Evolutionary conservation across 805 yeast genomes (phyloP), one percentile per base, ranked within the genome.

Genomic region (Ogataea parapolymorpha): DNA sequence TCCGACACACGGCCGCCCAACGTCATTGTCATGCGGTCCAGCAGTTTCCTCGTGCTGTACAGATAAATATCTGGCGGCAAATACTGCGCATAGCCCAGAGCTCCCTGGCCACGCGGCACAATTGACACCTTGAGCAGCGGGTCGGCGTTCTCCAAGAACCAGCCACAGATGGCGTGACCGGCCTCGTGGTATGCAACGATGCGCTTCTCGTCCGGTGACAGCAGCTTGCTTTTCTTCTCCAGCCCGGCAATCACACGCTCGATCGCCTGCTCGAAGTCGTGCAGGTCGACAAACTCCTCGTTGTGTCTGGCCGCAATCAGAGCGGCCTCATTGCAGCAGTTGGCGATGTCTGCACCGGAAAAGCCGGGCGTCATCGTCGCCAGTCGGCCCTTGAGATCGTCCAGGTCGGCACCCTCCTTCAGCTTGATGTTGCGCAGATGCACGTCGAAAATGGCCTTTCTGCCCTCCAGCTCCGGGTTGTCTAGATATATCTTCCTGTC

Each of bases 101-200:
- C 95, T 37, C 95, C 96, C 63, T 85, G 86, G 16, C 96, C 96
- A 63, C 95, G 79, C 42, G 97, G 97, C 47, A 89, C 86, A 52
- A 89, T 89, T 15, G 95, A 84, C n/a, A 89, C 96, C 64, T 89
- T 89, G 44, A 90, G 75, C 45, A 89, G 68, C 6, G 97, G 97
- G 61, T 89, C 95, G 9, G 97, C 96, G 66, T 68, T 80, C 65
- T 80, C 77, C 58, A 89, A 71, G 59, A 71, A 87, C 97, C 96
- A 90, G 16, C 96, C 97, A 65, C 96, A 85, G 35, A 89, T 83
- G 4, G 97, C 97, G 62, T 89, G 97, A 0, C 97, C 97, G 2
- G 97, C 97, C 66, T 89, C 97, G 63, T 89, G 97, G 60, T 85
- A 89, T 0, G 96, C 96, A 36, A 89, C 96, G 24, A 85, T 77